Conservation (phyloP, 2,329 filamentous ascomycete species). For the Rhinocladiella mackenziei region DNA sequence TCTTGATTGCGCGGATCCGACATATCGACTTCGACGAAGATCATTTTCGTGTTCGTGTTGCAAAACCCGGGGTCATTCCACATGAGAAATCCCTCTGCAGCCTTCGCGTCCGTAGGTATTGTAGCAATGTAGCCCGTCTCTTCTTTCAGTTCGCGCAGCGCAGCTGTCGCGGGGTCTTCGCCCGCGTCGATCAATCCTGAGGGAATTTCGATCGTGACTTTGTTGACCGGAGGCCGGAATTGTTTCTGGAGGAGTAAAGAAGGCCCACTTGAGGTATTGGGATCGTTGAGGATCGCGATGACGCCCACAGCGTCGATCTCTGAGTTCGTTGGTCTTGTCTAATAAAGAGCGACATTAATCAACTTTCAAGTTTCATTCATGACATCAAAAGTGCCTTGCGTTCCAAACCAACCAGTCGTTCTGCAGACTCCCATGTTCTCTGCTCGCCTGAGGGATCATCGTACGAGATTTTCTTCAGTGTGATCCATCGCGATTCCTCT, state of each 20-base stretch:
- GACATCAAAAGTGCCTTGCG: not conserved
- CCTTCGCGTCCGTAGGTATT: conserved; percentile 23
- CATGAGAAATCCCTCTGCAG: conserved; percentile 29
- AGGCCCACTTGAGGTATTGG: conserved; percentile 35
- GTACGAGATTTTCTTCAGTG: conserved; percentile 43
- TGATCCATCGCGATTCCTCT: conserved; percentile 41
- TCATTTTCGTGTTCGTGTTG: conserved; percentile 51
- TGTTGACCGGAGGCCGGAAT: conserved; percentile 57
- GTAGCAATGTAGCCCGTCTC: conserved; percentile 60
- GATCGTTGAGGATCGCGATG: conserved; percentile 50
- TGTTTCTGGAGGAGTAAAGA: conserved; percentile 48
- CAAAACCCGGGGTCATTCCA: conserved; percentile 45
- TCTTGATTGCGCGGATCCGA: conserved; percentile 61
- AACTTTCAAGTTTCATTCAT: not conserved
- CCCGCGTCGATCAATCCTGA: conserved; percentile 57
- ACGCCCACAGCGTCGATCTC: conserved; percentile 60
- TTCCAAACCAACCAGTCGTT: conserved; percentile 38
- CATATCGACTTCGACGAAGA: conserved; percentile 71
- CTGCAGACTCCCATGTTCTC: conserved; percentile 45
- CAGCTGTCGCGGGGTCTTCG: conserved; percentile 54
- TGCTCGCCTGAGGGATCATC: conserved; percentile 41
- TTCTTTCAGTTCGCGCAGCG: conserved; percentile 57
- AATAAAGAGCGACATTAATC: not conserved
- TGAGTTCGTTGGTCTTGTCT: conserved; percentile 37
- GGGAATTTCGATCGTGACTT: conserved; percentile 57